phyloP scores from a whole-genome alignment of 1,139 yeast species.

The Suhomyces kunorum region DNA sequence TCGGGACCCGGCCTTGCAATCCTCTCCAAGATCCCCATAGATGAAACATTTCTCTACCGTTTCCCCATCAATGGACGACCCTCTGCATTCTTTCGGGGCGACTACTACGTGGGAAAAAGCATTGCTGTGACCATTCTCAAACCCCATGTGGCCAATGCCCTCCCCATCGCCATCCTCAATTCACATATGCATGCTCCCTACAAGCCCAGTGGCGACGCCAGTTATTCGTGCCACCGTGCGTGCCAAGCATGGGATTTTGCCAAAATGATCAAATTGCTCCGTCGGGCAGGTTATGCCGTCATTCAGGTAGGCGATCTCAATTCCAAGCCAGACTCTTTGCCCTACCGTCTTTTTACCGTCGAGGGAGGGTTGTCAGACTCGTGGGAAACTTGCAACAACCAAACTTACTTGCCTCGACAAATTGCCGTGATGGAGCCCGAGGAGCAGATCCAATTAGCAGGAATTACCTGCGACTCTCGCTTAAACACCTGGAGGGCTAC shows the following conservation, averaged over 20 bases:
- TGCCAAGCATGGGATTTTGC: slow-evolving; percentile 97
- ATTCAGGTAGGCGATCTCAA: slow-evolving; percentile 92
- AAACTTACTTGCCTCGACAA: slow-evolving; percentile 30
- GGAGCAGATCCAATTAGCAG: slow-evolving; percentile 72
- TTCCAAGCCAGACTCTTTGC: slow-evolving; percentile 82
- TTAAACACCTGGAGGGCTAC: slow-evolving; percentile 82
- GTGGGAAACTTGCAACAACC: slow-evolving; percentile 67
- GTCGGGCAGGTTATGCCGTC: slow-evolving; percentile 77
- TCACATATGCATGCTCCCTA: slow-evolving; percentile 99
- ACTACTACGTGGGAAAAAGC: slow-evolving; percentile 95
- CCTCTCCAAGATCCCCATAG: slow-evolving; percentile 81
- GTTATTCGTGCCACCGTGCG: slow-evolving; percentile 86
- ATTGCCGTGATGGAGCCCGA: slow-evolving; percentile 57
- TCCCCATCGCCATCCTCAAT: slow-evolving; percentile 76
- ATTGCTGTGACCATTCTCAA: slow-evolving; percentile 72
- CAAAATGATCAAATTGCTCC: slow-evolving; percentile 60
- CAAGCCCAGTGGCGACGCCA: slow-evolving; percentile 77
- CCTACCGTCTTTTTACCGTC: slow-evolving; percentile 68
- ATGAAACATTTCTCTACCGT: slow-evolving; percentile 71
- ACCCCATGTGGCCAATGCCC: slow-evolving; percentile 46
- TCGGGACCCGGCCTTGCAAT: slow-evolving; percentile 94
- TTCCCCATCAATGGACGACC: slow-evolving; percentile 95
- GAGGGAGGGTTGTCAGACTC: slow-evolving; percentile 77
- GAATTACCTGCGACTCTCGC: slow-evolving; percentile 86
- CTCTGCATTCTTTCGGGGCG: slow-evolving; percentile 91